Base-by-base conservation (phyloP, 2,329 filamentous ascomycete species). In the Aspergillus pseudonomiae region DNA sequence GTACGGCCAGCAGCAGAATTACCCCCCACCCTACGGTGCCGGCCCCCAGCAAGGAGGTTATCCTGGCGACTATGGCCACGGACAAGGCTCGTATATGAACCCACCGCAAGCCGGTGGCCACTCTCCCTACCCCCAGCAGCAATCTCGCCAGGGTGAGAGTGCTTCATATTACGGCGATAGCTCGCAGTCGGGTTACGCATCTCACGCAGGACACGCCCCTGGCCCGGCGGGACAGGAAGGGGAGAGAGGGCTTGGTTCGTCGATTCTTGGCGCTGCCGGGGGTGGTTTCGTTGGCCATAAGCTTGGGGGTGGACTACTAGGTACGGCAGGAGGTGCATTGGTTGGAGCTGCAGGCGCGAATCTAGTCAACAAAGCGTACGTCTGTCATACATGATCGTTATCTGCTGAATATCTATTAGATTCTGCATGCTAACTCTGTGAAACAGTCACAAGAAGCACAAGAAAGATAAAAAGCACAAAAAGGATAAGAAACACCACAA, bases 231-330 rank as follows among this genome's bases (percentile, higher is more conserved):
- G 67, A 14, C 65, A 70, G 34, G 71, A 75, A 56, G 75, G 73
- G 10, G 76, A 78, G 26, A 77, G 72, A 50, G 74, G 75, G 21
- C 64, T 80, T 12, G 77, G 75, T 2, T 73, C 77, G 12, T 76
- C 77, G 3, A 63, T 79, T 11, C 56, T 78, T 34, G 79, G 79
- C 28, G 77, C 73, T 43, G 75, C 76, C 0, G 76, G 74, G 4
- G 78, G 78, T 55, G 77, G 75, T 1, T 71, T 76, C 55, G 50
- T 75, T 2, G 75, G 75, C 9, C 73, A 77, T 52, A 76, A 78
- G 54, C 54, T 78, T n/a, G 76, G 75, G 4, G 74, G 73, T 16
- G 76, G 75, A 7, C 46, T 70, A 9, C 52, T 79, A 39, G 74
- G 73, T 2, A 75, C 73, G 1, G 65, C 74, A 1, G 77, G 74